Base-by-base conservation (phyloP, 305 asterid genomes). In the Solanum hybrid region DNA sequence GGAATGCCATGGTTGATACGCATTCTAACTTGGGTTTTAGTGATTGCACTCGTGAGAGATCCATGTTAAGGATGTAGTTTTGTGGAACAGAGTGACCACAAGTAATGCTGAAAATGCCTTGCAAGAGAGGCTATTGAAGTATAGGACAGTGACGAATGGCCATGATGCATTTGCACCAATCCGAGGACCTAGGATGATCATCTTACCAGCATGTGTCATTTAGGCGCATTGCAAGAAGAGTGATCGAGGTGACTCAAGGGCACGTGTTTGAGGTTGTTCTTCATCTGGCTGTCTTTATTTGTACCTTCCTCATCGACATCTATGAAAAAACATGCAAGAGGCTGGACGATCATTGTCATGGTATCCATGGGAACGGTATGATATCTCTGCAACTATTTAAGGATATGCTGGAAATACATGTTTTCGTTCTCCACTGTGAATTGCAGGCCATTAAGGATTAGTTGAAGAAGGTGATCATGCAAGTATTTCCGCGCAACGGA, bases 361-460 rank as follows among this genome's bases (percentile, higher is more conserved):
- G 95, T 77, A 94, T 96, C 87, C 98, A 96, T 77, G 96, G 99
- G 64, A 91, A 88, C 12, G 97, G 95, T 26, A 91, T 92, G 90
- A 92, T 90, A 64, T 64, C 73, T 78, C 79, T 96, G 77, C 77
- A 92, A 86, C 92, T 94, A 85, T 95, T 93, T 33, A 89, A 76
- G 33, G 92, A 93, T 87, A 95, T 96, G 98, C 89, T 93, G 42
- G 89, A 91, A 20, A n/a, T 69, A 24, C 76, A 69, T 94, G 91
- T 87, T 94, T 40, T 94, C 71, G 3, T 61, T 61, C 96, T 11
- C 89, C 95, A 37, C 89, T 96, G 91, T 91, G 91, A 80, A 95
- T 96, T 20, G 94, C 97, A 91, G 95, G 98, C 89, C 97, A 96
- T 93, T 93, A 96, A 2, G 98, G 96, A 37, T 92, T 94, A 90